These are phyloP conservation scores for Quercus berberidifolia DNA, from an alignment of 306 rosid genomes.

Conservation along the genomic window DNA sequence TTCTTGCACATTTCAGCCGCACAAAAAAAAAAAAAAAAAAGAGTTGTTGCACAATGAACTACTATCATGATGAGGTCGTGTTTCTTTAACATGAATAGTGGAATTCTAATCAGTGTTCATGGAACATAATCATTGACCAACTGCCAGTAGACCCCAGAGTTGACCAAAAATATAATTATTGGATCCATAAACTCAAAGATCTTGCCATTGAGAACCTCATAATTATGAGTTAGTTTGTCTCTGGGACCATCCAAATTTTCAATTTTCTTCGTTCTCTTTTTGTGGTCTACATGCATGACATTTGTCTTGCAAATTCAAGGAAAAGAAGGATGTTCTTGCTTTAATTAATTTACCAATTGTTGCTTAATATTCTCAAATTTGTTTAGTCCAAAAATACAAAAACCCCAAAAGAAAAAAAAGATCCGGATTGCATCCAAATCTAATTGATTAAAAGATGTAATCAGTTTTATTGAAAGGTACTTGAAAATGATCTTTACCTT, in stretches of 20 bases:
- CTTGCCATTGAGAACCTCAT: conserved; percentile 24
- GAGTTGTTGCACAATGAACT: too few species aligned
- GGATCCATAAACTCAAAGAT: conserved; percentile 29
- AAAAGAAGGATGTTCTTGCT: background rate
- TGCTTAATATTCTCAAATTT: background rate
- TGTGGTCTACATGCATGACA: background rate
- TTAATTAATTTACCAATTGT: background rate
- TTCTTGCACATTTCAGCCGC: too few species aligned
- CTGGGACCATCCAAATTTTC: background rate
- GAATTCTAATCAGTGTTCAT: conserved; percentile 24
- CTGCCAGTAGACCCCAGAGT: conserved; percentile 39
- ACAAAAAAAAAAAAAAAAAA: too few species aligned
- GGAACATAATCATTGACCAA: conserved; percentile 35
- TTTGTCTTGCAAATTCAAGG: background rate
- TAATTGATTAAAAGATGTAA: background rate
- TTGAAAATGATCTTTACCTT: too few species aligned
- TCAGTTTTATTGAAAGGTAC: too few species aligned
- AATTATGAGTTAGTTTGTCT: conserved; percentile 7
- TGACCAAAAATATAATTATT: conserved; percentile 31
- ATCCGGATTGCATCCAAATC: background rate
- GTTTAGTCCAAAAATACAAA: background rate
- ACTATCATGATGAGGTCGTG: background rate
- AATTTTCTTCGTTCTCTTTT: background rate
- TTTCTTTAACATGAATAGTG: conserved; percentile 10
- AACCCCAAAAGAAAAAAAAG: too few species aligned